phyloP scores from a whole-genome alignment of 1,284 basidiomycete species.

The Cutaneotrichosporon daszewskae region DNA sequence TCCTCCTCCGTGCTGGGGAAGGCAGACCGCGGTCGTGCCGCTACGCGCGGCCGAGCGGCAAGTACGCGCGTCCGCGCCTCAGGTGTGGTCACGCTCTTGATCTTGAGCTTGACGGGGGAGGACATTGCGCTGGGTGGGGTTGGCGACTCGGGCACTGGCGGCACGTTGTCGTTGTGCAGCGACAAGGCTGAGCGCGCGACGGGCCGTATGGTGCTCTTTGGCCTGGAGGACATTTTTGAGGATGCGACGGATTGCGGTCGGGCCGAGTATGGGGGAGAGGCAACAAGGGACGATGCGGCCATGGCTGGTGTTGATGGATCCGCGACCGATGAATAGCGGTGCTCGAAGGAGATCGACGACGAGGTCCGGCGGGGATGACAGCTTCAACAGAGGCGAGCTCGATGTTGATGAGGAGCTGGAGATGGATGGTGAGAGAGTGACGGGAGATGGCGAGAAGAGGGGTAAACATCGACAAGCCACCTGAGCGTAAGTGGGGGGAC shows the following conservation, averaged over 20 bases:
- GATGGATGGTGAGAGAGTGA: no score
- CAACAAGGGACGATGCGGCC: not conserved
- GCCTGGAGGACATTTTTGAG: slow-evolving; percentile 3
- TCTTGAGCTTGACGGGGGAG: slow-evolving; percentile 28
- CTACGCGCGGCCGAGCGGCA: slow-evolving; percentile 19
- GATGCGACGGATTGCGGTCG: not conserved
- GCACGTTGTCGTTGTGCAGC: slow-evolving; percentile 13
- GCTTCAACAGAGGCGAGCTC: no score
- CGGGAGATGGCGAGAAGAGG: no score
- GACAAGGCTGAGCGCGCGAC: slow-evolving; percentile 6
- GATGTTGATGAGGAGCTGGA: no score
- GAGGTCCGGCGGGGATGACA: no score
- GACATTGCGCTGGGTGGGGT: slow-evolving; percentile 5
- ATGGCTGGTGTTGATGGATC: no score
- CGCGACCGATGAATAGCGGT: no score
- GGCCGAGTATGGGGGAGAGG: not conserved
- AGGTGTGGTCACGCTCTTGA: slow-evolving; percentile 39
- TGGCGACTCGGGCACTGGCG: slow-evolving; percentile 6
- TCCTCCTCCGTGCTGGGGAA: not conserved
- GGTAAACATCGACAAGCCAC: no score
- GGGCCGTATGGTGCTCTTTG: not conserved
- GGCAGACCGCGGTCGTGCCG: not conserved
- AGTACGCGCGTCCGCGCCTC: slow-evolving; percentile 37
- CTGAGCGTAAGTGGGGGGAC: no score
- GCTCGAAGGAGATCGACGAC: no score